Percentiles rank a stretch among this genome's conserved stretches.
These are phyloP conservation scores for Fusarium floridanum DNA, from an alignment of 2,329 filamentous ascomycete genomes.

Conservation along the genomic window DNA sequence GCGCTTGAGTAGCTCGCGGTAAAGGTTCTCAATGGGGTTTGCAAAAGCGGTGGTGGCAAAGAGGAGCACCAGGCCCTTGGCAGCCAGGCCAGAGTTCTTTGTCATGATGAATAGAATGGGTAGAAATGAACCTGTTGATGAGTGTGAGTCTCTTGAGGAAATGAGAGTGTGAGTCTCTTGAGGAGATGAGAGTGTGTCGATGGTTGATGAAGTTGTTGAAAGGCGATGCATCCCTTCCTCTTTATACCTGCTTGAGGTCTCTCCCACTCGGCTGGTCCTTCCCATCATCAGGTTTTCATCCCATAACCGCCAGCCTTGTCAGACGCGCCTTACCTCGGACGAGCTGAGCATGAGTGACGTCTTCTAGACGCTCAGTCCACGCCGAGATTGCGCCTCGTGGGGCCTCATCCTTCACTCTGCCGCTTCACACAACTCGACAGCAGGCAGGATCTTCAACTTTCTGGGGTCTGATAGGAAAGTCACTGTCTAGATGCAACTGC, in stretches of 20 bases:
- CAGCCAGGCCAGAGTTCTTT: not conserved
- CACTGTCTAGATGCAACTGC: not conserved
- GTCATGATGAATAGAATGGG: not conserved
- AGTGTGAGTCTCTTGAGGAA: not conserved
- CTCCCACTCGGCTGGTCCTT: too few species aligned
- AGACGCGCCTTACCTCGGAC: not conserved
- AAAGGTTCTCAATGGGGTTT: conserved; percentile 2
- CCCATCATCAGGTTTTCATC: not conserved
- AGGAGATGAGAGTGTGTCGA: not conserved
- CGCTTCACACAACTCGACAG: not conserved
- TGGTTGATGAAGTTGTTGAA: not conserved
- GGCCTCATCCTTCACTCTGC: not conserved
- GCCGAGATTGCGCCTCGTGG: not conserved
- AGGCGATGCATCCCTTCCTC: not conserved
- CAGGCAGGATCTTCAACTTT: not conserved
- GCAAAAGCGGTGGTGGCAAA: not conserved
- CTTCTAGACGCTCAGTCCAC: not conserved
- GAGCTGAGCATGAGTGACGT: not conserved
- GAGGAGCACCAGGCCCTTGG: conserved; percentile 4
- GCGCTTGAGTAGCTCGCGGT: not conserved
- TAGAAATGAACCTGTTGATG: not conserved
- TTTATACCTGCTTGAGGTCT: not conserved
- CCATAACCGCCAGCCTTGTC: not conserved
- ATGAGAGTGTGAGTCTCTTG: not conserved
- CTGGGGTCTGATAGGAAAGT: not conserved